These are phyloP conservation scores for Rhodotorula sp. DNA, from an alignment of 1,284 basidiomycete species.

Conservation along the genomic window DNA sequence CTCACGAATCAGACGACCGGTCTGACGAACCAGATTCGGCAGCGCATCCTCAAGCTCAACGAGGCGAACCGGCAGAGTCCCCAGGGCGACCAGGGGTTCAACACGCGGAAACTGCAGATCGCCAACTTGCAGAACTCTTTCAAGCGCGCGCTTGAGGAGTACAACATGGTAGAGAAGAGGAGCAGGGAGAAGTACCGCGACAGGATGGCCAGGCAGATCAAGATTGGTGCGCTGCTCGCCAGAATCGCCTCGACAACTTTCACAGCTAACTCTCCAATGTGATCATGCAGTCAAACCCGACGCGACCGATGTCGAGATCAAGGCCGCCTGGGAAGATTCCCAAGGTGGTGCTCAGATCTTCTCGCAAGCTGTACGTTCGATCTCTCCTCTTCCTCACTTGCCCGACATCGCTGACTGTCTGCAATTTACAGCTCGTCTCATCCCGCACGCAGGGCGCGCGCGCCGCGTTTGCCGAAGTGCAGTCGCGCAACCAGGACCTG, in stretches of 20 bases:
- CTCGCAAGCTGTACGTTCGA: conserved; percentile 72
- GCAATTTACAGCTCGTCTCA: conserved; percentile 62
- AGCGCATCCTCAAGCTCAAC: conserved; percentile 44
- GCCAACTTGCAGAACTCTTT: conserved; percentile 47
- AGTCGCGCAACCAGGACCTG: conserved; percentile 85
- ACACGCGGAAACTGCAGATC: conserved; percentile 44
- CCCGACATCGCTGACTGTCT: background rate
- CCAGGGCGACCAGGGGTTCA: conserved; percentile 39
- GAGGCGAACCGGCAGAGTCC: conserved; percentile 38
- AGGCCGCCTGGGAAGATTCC: conserved; percentile 65
- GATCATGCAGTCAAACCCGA: conserved; percentile 70
- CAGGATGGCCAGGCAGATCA: conserved; percentile 91
- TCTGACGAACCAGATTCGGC: conserved; percentile 43
- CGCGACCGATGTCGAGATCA: conserved; percentile 78
- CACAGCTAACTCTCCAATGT: background rate
- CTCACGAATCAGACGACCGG: conserved; percentile 40
- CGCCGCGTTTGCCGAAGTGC: conserved; percentile 82
- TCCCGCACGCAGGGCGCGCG: conserved; percentile 81
- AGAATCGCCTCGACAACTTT: too few species aligned
- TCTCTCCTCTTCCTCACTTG: background rate
- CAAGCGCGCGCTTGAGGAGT: conserved; percentile 55
- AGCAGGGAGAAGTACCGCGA: conserved; percentile 91
- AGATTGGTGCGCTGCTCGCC: conserved; percentile 59
- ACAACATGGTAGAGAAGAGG: conserved; percentile 87
- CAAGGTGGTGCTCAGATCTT: conserved; percentile 80